phyloP scores from a whole-genome alignment of 192 early-diverging fungal species.

The Gonapodya sp. region DNA sequence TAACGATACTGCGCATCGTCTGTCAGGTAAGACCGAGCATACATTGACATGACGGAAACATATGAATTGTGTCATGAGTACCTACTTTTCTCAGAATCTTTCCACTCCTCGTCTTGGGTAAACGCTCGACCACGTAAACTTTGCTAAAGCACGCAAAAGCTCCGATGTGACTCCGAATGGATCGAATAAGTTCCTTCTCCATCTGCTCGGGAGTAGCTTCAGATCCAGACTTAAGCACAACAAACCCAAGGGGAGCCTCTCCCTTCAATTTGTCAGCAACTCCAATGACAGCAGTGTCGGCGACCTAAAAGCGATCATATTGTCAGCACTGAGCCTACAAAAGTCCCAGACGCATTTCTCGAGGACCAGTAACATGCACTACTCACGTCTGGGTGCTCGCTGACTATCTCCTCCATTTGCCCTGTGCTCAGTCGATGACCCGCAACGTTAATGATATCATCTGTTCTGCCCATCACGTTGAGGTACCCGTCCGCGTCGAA shows the following conservation, averaged over 20 bases:
- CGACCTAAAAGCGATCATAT: too few species aligned
- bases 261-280: constrained; percentile 59
- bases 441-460: constrained; percentile 71
- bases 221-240: constrained; percentile 29
- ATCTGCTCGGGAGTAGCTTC: constrained; percentile 13
- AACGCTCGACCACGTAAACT: constrained; percentile 51
- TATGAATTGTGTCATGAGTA: too few species aligned
- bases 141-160: constrained; percentile 72
- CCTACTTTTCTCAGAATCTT: constrained; percentile 32
- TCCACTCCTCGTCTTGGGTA: constrained; percentile 80
- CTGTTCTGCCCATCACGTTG: constrained; percentile 28
- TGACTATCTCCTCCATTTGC: constrained; percentile 64
- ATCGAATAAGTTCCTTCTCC: constrained; percentile 39
- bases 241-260: constrained; percentile 52
- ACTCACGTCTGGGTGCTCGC: constrained; percentile 46
- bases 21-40: not conserved
- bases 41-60: not conserved
- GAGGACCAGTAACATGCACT: too few species aligned
- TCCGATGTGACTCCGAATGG: constrained; percentile 58
- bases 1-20: constrained; percentile 2
- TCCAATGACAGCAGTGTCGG: constrained; percentile 61
- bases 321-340: too few species aligned
- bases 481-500: constrained; percentile 60
- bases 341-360: too few species aligned
- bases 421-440: constrained; percentile 77